Conservation (phyloP, 768 basidiomycete genomes). For the Calocybe indica region DNA sequence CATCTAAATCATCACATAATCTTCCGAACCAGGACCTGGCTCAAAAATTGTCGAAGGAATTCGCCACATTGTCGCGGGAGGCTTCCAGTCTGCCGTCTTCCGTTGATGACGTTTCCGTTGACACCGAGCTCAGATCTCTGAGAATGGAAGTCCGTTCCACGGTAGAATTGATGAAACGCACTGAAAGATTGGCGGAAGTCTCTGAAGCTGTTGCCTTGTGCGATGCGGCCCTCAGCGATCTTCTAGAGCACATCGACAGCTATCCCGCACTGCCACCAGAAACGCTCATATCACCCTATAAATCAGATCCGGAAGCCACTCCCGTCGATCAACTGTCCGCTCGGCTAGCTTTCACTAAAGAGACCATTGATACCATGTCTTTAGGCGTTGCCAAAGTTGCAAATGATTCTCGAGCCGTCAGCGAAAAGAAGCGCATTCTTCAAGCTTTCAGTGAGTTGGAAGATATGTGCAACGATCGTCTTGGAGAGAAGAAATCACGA, state of each 20-base stretch:
- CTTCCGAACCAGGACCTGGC: conserved; percentile 50
- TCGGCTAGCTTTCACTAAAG: conserved; percentile 59
- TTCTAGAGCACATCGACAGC: conserved; percentile 82
- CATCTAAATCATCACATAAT: conserved; percentile 31
- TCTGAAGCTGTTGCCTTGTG: conserved; percentile 44
- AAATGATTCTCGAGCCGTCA: conserved; percentile 53
- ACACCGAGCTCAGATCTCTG: conserved; percentile 60
- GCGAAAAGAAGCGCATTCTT: conserved; percentile 59
- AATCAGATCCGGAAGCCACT: conserved; percentile 30
- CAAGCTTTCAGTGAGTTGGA: conserved; percentile 80
- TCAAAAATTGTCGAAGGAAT: conserved; percentile 38
- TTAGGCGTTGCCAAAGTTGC: conserved; percentile 33
- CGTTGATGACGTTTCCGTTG: conserved; percentile 31
- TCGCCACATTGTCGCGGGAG: conserved; percentile 40
- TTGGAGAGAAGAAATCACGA: conserved; percentile 56
- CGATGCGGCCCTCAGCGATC: conserved; percentile 76
- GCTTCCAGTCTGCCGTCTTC: conserved; percentile 40
- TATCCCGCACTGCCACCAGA: conserved; percentile 59
- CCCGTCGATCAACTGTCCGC: conserved; percentile 65
- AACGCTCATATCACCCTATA: conserved; percentile 44
- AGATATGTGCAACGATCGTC: conserved; percentile 72
- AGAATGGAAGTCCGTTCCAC: conserved; percentile 52
- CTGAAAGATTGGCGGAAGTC: conserved; percentile 53
- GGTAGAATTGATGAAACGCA: conserved; percentile 38
- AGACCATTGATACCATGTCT: conserved; percentile 41